Conservation (phyloP, 73 alveolate genomes). For the Paramecium tetraurelia region DNA sequence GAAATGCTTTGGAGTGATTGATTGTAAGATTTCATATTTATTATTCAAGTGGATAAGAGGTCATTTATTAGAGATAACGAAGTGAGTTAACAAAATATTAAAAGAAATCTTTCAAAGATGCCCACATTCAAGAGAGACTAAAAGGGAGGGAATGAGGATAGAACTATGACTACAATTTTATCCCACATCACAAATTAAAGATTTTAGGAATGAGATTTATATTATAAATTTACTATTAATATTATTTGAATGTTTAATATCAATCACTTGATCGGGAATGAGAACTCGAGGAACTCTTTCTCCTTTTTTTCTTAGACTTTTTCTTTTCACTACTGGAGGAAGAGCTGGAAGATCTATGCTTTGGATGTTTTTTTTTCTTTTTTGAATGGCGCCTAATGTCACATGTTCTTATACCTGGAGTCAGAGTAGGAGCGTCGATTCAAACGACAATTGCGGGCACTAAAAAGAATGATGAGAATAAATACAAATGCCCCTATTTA, state of each 20-base stretch:
- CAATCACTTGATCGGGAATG: slow-evolving; percentile 42
- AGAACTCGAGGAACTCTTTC: slow-evolving; percentile 39
- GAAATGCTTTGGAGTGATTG: slow-evolving; percentile 29
- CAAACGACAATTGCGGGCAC: slow-evolving; percentile 37
- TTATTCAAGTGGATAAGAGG: slow-evolving; percentile 33
- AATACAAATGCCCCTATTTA: slow-evolving; percentile 9
- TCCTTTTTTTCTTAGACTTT: neutral
- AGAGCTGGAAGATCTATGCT: slow-evolving; percentile 27
- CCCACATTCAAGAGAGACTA: slow-evolving; percentile 3
- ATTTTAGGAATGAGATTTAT: slow-evolving; percentile 25
- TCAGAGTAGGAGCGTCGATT: slow-evolving; percentile 17
- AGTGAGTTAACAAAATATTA: neutral
- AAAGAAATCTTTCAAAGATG: neutral
- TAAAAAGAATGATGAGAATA: neutral
- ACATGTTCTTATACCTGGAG: slow-evolving; percentile 32
- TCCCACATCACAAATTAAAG: slow-evolving; percentile 28
- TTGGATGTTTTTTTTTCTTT: slow-evolving; percentile 37
- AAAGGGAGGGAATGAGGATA: neutral
- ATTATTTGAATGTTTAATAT: slow-evolving; percentile 1
- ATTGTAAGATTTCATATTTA: neutral
- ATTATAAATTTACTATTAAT: neutral
- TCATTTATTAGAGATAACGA: neutral
- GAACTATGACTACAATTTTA: neutral
- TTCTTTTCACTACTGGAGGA: slow-evolving; percentile 49
- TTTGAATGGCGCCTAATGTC: slow-evolving; percentile 44